Evolutionary conservation across 2,329 filamentous ascomycete species (phyloP), one percentile per base, ranked within the genome.

Genomic region (Elsinoe necatrix): DNA sequence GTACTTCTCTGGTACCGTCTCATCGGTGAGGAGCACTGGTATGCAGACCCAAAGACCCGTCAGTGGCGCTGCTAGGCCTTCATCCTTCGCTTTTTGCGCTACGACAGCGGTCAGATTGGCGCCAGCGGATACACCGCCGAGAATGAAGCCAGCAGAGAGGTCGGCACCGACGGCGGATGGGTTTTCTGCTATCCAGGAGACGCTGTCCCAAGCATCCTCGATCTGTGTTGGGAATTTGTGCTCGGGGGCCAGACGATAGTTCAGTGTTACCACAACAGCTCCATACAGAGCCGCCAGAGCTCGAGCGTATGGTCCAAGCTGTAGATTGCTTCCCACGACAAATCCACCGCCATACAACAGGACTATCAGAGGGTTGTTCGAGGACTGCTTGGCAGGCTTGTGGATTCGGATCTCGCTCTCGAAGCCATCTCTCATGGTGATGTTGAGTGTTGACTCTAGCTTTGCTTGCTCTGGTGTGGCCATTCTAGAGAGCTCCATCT

Each of bases 61-160:
- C 12, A 79, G 60, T 3, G 72, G 70, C 0, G 73, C 72, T 2
- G 67, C 67, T 1, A 77, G 63, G 11, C 67, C 64, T 25, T 75
- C 68, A 52, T 76, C 72, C 1, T 71, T 67, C 1, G 71, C 69
- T 1, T 72, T 66, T 59, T 75, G 74, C 3, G 68, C 64, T 2
- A 73, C 60, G 0, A 72, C 68, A 1, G 72, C 69, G 4, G 68
- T 59, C 20, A 75, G 66, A 50, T 72, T 73, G 11, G 68, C 74
- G 14, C 75, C 75, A 3, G 78, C 75, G 9, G 73, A 77, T 1
- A 71, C 70, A 0, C 78, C 77, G 14, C 75, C 76, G 11, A 78
- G 57, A n/a, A 80, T 59, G 59, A 80, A 79, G 0, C 76, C 77
- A 11, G 67, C 67, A 4, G 66, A 64, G 0, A 73, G 70, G 57